Conservation (phyloP, 139 green algal species). For the Auxenochlorella protothecoides region DNA sequence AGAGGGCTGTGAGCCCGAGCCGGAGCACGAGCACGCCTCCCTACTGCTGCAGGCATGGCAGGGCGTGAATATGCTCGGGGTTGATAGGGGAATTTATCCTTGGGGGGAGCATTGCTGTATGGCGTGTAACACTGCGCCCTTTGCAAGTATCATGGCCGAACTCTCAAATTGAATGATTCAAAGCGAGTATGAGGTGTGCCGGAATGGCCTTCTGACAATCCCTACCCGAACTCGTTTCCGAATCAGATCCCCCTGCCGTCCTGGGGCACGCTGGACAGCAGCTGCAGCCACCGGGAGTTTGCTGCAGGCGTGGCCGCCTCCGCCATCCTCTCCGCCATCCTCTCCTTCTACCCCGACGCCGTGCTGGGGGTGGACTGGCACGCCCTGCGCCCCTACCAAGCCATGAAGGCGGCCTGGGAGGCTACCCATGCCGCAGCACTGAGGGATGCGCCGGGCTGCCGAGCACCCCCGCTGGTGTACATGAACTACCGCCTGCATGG, state of each 20-base stretch:
- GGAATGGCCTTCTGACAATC: too few relatives aligned
- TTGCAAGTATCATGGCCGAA: background rate
- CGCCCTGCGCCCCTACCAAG: slow-evolving; percentile 22
- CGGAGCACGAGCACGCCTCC: too few relatives aligned
- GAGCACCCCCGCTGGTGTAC: too few relatives aligned
- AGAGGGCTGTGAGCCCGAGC: background rate
- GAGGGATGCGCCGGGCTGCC: too few relatives aligned
- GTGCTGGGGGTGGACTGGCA: slow-evolving; percentile 58
- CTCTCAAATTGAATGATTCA: too few relatives aligned
- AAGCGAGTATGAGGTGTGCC: too few relatives aligned
- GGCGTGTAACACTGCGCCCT: background rate
- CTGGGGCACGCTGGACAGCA: slow-evolving; percentile 46
- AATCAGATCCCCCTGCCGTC: slow-evolving; percentile 35
- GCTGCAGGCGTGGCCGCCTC: slow-evolving; percentile 8
- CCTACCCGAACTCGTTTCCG: background rate
- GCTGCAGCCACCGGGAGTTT: slow-evolving; percentile 39
- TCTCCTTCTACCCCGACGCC: slow-evolving; percentile 27
- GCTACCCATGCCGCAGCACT: too few relatives aligned
- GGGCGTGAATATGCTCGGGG: background rate
- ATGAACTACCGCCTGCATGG: too few relatives aligned
- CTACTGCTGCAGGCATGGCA: background rate
- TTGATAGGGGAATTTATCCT: background rate
- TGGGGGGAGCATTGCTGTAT: background rate
- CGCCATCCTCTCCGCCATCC: slow-evolving; percentile 11
- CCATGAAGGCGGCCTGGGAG: slow-evolving; percentile 1